These are phyloP conservation scores for Mollisiaceae sp. DNA, from an alignment of 2,329 filamentous ascomycete species.

Conservation along the genomic window DNA sequence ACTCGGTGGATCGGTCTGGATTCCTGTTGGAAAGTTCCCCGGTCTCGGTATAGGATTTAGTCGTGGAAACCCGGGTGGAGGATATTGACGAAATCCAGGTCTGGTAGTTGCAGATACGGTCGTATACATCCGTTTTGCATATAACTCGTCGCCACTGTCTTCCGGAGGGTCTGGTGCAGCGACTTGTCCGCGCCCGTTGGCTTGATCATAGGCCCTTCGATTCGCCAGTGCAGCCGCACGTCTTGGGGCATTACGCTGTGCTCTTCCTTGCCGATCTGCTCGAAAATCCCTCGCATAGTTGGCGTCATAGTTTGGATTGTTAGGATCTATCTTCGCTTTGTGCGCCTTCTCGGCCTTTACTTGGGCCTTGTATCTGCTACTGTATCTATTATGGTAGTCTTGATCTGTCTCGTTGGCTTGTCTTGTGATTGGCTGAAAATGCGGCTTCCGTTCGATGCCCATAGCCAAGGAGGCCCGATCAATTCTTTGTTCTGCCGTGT, in stretches of 20 bases:
- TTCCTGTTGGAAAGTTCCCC: background rate
- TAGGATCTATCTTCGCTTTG: background rate
- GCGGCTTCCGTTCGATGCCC: slow-evolving; percentile 4
- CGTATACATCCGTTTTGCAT: background rate
- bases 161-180: background rate
- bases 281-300: background rate
- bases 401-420: background rate
- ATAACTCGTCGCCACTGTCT: slow-evolving; percentile 13
- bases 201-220: slow-evolving; percentile 5
- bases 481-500: background rate
- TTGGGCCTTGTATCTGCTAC: background rate
- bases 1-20: background rate
- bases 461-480: slow-evolving; percentile 5
- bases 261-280: background rate
- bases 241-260: background rate
- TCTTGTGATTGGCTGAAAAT: background rate
- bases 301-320: background rate
- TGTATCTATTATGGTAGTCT: background rate
- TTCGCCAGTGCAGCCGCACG: background rate
- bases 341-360: background rate
- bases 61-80: background rate
- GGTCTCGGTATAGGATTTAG: background rate
- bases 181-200: background rate
- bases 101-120: background rate
- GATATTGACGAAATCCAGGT: background rate